Conservation (phyloP, 2,329 filamentous ascomycete genomes). For the Canariomyces notabilis region DNA sequence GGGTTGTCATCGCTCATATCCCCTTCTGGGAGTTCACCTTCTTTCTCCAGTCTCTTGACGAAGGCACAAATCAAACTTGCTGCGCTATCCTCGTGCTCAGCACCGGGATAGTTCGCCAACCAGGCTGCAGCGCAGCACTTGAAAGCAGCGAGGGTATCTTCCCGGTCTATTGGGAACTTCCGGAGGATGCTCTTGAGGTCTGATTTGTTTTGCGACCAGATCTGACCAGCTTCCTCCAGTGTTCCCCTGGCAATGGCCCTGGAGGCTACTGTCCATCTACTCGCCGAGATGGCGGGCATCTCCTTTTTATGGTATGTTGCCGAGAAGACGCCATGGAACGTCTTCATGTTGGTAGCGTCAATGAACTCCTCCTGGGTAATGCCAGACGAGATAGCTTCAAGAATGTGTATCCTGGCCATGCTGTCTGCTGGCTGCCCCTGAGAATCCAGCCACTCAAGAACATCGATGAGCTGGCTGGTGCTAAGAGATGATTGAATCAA, state of each 20-base stretch:
- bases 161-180: constrained; percentile 18
- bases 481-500: constrained; percentile 41
- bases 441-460: constrained; percentile 40
- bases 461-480: constrained; percentile 38
- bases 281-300: constrained; percentile 13
- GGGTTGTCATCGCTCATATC: not conserved
- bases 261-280: constrained; percentile 25
- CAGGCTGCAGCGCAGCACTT: constrained; percentile 29
- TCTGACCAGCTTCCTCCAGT: constrained; percentile 19
- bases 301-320: constrained; percentile 20
- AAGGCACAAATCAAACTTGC: constrained; percentile 25
- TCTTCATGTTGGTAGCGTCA: constrained; percentile 36
- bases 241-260: constrained; percentile 27
- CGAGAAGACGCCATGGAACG: constrained; percentile 17
- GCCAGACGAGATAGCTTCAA: constrained; percentile 40
- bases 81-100: constrained; percentile 25
- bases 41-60: constrained; percentile 24
- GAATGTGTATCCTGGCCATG: constrained; percentile 37
- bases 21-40: constrained; percentile 1
- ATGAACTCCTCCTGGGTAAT: constrained; percentile 39
- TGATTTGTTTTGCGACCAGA: constrained; percentile 27
- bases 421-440: constrained; percentile 28
- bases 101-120: constrained; percentile 26
- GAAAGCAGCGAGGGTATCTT: constrained; percentile 30
- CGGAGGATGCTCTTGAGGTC: constrained; percentile 22